Base-by-base conservation (phyloP, 164 flowering plant species). In the Tetrastigma voinierianum region DNA sequence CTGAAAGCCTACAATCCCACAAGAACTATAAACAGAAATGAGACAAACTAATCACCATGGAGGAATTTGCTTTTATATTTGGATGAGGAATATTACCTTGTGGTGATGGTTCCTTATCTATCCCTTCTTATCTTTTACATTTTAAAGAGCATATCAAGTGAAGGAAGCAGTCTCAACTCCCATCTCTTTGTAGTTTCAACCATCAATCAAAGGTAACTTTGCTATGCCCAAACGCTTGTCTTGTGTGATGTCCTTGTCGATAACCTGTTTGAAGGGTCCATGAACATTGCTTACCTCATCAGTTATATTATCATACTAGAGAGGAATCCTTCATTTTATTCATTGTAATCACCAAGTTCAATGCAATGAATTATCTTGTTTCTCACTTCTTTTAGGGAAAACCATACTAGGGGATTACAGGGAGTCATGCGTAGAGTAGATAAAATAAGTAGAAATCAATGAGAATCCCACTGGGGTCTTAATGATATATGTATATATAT, bases 121-220 rank as follows among this genome's bases (percentile, higher is more conserved):
- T 93, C 99, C n/a, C 72, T 91, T 93, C 81, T 93, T 93, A 69
- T 93, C 97, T 76, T 93, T 93, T 32, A 91, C n/a, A n/a, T 76
- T 78, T 84, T 93, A 68, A n/a, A n/a, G n/a, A 88, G 81, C 85
- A 82, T 93, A 77, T 93, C 95, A 72, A 88, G 96, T 52, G 97
- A 72, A 54, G 98, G 88, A 19, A 78, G 66, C 75, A 96, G 73
- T 75, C 88, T 85, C 76, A 93, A 69, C 4, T 86, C n/a, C 87
- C 25, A 76, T 17, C 60, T 96, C 98, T 74, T 83, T 87, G 11
- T 40, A 3, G 19, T 75, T 77, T 67, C 81, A 97, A 65, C 90
- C 74, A 0, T 84, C 88, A 68, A 71, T 77, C 67, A 96, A 66
- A 62, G 90, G 86, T 49, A 91, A 64, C 69, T 93, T 93, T 61